phyloP scores from a whole-genome alignment of 1,139 yeast species.

The Ashbya aceris region DNA sequence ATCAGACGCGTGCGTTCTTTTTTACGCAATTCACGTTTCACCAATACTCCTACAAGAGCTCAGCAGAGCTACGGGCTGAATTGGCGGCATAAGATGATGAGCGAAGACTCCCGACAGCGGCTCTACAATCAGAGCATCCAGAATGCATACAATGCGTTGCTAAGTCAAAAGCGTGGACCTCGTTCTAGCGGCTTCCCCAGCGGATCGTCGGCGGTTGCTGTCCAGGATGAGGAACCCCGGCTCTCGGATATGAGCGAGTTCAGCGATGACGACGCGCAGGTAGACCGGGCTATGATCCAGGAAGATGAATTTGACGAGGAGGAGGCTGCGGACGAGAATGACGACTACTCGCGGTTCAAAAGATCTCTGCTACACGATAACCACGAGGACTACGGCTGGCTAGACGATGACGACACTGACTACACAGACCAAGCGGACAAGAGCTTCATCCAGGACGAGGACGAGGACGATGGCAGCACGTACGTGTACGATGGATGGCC shows the following conservation, averaged over 20 bases:
- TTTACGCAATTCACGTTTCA: too few species aligned
- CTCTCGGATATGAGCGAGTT: conserved; percentile 7
- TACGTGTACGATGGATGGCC: background rate
- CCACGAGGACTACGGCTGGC: conserved; percentile 8
- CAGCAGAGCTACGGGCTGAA: too few species aligned
- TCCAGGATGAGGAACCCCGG: conserved; percentile 3
- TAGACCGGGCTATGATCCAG: background rate
- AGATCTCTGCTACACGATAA: conserved; percentile 8
- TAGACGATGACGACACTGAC: conserved; percentile 12
- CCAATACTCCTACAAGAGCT: too few species aligned
- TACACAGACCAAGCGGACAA: conserved; percentile 12
- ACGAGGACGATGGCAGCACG: background rate
- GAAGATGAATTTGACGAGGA: background rate
- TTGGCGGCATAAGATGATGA: background rate
- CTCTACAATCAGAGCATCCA: conserved; percentile 9
- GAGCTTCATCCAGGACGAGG: conserved; percentile 9
- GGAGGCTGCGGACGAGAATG: conserved; percentile 4
- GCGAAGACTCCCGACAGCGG: conserved; percentile 2
- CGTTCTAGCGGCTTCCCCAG: background rate
- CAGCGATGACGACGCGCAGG: conserved; percentile 3
- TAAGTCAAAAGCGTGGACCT: conserved; percentile 1
- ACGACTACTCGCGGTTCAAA: conserved; percentile 10
- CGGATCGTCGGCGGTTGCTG: conserved; percentile 9
- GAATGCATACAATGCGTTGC: conserved; percentile 9
- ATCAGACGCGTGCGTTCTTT: too few species aligned